Base-by-base conservation (phyloP, 192 early-diverging fungal species). In the Umbelopsis vinacea region DNA sequence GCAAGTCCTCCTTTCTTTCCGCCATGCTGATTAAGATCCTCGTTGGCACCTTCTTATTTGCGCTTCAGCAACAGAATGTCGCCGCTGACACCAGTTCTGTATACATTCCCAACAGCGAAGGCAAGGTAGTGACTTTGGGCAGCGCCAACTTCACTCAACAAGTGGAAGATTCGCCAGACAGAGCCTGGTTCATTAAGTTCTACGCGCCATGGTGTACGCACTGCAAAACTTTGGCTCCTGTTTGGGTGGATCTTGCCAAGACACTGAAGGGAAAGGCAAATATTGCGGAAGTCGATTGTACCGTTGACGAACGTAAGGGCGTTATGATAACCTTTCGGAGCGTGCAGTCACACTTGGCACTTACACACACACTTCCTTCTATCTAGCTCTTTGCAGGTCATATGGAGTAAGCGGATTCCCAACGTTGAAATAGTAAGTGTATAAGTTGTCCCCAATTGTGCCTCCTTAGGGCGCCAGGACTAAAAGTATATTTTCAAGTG, bases 141-240 rank as follows among this genome's bases (percentile, higher is more conserved):
- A n/a, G 33, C 24, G 50, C 6, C 22, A 70, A 40, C 19, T 70
- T 70, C 26, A 21, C 37, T 23, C 48, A 54, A 23, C 23, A 70
- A 46, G 69, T 70, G 3, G 33, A 54, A 40, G 53, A 70, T 54
- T 46, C n/a, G 4, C 71, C 29, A 21, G 71, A 72, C 19, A 19
- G 71, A 26, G n/a, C 12, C n/a, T 96, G 95, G 95, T 92, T 96
- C 69, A 71, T 96, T 37, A 86, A 94, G 80, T 96, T 96, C 80
- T 93, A 92, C 79, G 93, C 95, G 21, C 95, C 95, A 10, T 95
- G 92, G 93, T 96, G 94, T 75, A 77, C 84, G 22, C 95, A 96
- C 78, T 98, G 96, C 84, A 86, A 95, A 82, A 79, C 83, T 2
- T 86, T 98, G 75, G 92, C 90, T 7, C 95, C 95, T 0, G 83